Conservation (phyloP, 352 stramenopile genomes). For the Globisporangium recalcitrans region DNA sequence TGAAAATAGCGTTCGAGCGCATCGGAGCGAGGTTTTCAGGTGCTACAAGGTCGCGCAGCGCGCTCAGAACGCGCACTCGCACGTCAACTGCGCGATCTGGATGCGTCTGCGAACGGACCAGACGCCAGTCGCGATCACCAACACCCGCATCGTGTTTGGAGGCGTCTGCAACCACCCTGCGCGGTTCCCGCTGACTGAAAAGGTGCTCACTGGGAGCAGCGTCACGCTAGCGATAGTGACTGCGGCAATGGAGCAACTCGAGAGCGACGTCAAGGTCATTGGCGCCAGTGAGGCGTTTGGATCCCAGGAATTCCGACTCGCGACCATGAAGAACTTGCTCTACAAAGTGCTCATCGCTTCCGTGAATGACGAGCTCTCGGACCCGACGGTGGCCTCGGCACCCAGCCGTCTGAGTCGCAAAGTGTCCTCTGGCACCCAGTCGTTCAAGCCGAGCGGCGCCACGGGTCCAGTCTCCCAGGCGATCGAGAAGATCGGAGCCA, state of each 20-base stretch:
- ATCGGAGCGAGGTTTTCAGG: slow-evolving; percentile 14
- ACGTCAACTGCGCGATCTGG: slow-evolving; percentile 48
- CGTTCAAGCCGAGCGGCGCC: slow-evolving; percentile 42
- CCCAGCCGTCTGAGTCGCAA: slow-evolving; percentile 27
- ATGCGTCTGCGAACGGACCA: slow-evolving; percentile 30
- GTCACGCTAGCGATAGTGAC: slow-evolving; percentile 78
- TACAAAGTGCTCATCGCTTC: slow-evolving; percentile 92
- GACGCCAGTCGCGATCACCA: slow-evolving; percentile 54
- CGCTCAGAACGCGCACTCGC: slow-evolving; percentile 46
- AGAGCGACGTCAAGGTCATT: slow-evolving; percentile 78
- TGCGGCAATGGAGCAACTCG: slow-evolving; percentile 70
- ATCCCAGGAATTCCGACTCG: slow-evolving; percentile 18
- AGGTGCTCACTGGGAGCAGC: slow-evolving; percentile 67
- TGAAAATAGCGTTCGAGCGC: not conserved
- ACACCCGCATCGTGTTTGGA: slow-evolving; percentile 54
- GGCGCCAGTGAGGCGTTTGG: slow-evolving; percentile 27
- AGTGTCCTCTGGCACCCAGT: slow-evolving; percentile 40
- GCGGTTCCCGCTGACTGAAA: slow-evolving; percentile 38
- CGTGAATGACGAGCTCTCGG: slow-evolving; percentile 14
- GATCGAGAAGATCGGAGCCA: slow-evolving; percentile 49
- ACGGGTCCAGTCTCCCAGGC: slow-evolving; percentile 36
- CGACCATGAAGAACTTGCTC: slow-evolving; percentile 72
- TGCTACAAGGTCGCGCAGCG: slow-evolving; percentile 54
- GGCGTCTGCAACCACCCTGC: slow-evolving; percentile 67
- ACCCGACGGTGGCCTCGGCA: slow-evolving; percentile 17